Base-by-base conservation (phyloP, 345 rosid genomes). In the Citrus sinensis region DNA sequence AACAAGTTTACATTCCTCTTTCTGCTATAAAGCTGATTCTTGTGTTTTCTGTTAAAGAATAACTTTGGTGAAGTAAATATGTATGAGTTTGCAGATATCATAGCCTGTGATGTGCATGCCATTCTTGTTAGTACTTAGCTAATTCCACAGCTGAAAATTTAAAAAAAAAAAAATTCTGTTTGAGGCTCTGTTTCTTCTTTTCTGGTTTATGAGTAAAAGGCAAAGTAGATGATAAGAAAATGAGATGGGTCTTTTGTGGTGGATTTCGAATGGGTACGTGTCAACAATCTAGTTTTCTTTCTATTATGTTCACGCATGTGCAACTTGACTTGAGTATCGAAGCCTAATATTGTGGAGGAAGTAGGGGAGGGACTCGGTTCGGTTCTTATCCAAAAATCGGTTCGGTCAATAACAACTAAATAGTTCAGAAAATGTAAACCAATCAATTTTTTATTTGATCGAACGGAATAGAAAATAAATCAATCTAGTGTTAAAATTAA, bases 21-120 rank as follows among this genome's bases (percentile, higher is more conserved):
- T 56, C 59, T 61, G 51, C 55, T 35, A 30, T 35, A 9, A 39
- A 80, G 34, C 55, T 22, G 51, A 34, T 46, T 14, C 4, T 61
- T 69, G 34, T 37, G 30, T 7, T 27, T 73, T 46, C 32, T 27
- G 67, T 70, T 56, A 66, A 79, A n/a, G 29, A 49, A 49, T 51
- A 75, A 80, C 71, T 83, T 89, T 6, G 88, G 86, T 0, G 94
- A 91, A 72, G 91, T 73, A 63, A 91, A 86, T 0, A 87, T 34
- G 87, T 79, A 89, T 13, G 91, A 78, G 75, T 85, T 87, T 7
- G 96, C 84, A 56, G 93, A 87, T 73, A 92, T 67, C 87, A 92
- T 83, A 54, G 96, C 88, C 61, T 86, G 94, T 11, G 93, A 87
- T 37, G 92, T 81, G 81, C 86, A 86, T 16, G 95, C 90, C 95